Base-by-base conservation (phyloP, 345 rosid species). In the Cochlearia excelsa region DNA sequence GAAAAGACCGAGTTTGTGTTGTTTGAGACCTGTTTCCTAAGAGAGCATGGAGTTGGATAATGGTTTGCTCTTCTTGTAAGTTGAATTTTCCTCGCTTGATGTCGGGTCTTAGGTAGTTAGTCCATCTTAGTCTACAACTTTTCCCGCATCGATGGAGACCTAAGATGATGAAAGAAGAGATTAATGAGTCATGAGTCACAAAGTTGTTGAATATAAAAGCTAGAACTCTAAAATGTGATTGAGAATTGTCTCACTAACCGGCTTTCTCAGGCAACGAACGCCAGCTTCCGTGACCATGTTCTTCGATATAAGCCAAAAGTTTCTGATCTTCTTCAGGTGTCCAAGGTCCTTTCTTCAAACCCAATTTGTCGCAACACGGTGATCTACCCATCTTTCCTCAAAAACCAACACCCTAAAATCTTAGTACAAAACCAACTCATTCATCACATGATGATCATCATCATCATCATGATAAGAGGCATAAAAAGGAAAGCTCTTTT, bases 341-440 rank as follows among this genome's bases (percentile, higher is more conserved):
- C 97, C 97, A 90, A 34, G 97, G 95, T 26, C 97, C 97, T 83
- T 87, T 90, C 83, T 90, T 90, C 73, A 90, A 72, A 26, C 95
- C 93, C 7, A 87, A 77, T 64, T 90, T 90, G 54, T 87, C 93
- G 39, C 97, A 85, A 63, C 89, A 85, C 2, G 93, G 88, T 46
- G 89, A 83, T 75, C 93, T 54, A 54, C 93, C 93, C 93, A 83
- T 85, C 52, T 60, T 59, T 58, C 65, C 49, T 41, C 3, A 51
- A 11, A 58, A 55, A 59, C n/a, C 51, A 59, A 74, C 51, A 45
- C 67, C 52, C 53, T 55, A 35, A 46, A 46, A 11, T 38, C 5
- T 54, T 58, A 16, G 28, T 4, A 52, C n/a, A 46, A 28, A 26
- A 52, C 50, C 63, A 65, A 58, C 7, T 67, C 53, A 50, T 44